phyloP scores from a whole-genome alignment of 805 yeast species.

The Kockiozyma suomiensis region DNA sequence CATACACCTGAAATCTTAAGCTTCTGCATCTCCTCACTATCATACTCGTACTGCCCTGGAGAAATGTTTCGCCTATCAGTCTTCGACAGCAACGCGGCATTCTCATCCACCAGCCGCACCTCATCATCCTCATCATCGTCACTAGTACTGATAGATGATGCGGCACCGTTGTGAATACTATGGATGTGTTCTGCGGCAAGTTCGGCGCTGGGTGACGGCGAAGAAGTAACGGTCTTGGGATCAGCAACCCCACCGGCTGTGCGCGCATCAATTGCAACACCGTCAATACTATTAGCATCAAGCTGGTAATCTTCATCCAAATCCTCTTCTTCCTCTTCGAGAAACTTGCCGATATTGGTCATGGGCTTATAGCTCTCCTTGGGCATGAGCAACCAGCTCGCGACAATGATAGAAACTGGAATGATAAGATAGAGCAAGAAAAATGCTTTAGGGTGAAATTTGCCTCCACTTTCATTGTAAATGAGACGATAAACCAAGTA shows the following conservation, averaged over 20 bases:
- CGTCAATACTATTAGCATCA: conserved; percentile 58
- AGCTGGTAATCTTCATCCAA: conserved; percentile 1
- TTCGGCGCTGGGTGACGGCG: background rate
- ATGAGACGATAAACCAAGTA: conserved; percentile 71
- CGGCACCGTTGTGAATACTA: background rate
- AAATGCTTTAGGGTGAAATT: conserved; percentile 56
- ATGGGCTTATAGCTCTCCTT: conserved; percentile 69
- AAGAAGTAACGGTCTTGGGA: conserved; percentile 5
- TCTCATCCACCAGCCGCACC: conserved; percentile 4
- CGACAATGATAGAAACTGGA: conserved; percentile 73
- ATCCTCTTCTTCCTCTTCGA: conserved; percentile 58
- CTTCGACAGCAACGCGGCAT: conserved; percentile 15
- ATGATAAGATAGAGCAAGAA: conserved; percentile 70
- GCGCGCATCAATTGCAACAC: conserved; percentile 39
- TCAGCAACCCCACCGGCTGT: conserved; percentile 17
- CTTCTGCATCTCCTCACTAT: conserved; percentile 30
- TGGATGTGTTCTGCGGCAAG: conserved; percentile 10
- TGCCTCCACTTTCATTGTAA: conserved; percentile 50
- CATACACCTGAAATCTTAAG: conserved; percentile 56
- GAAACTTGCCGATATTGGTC: conserved; percentile 57
- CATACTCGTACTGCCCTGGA: conserved; percentile 29
- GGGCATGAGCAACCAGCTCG: conserved; percentile 84
- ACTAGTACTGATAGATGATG: background rate
- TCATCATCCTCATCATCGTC: conserved; percentile 9
- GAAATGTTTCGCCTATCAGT: conserved; percentile 17